Evolutionary conservation across 495 filamentous ascomycete genomes (phyloP), one percentile per base, ranked within the genome.

Genomic region (Hyaloscypha finlandica): DNA sequence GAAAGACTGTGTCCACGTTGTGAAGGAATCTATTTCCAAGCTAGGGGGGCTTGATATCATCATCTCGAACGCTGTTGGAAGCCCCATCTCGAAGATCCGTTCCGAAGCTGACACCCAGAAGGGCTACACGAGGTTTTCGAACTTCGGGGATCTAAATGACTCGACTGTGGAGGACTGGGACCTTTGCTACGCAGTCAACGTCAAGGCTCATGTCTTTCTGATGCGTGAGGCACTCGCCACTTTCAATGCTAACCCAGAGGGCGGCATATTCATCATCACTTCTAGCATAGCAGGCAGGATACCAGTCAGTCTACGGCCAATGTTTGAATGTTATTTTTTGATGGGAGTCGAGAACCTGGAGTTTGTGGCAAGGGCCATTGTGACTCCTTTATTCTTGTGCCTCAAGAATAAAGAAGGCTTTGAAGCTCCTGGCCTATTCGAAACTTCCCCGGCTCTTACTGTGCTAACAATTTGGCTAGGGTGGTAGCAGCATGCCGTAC

Each of bases 41-140:
- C 74, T 91, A 6, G 89, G 90, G 5, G 89, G 90, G 1, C 73
- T 93, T 25, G 90, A 93, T 77, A 81, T 91, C 37, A 75, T 93
- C 4, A 79, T 92, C 58, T 88, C 86, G 0, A 92, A 93, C 75
- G 89, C 90, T 14, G 89, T 90, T 68, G 67, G 88, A 77, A 61
- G 52, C 9, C 52, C 31, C 42, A 8, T 33, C 16, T 39, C 29
- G 31, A 5, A 55, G 8, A 48, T 48, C 16, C 11, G 4, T 19
- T 14, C 11, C 9, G 16, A 14, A 19, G 42, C 42, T 48, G 16
- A 48, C 42, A 48, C 42, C 42, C 16, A 11, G 33, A 68, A 90
- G 87, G 88, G 88, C 6, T 90, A 86, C 85, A 91, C 89, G 0
- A 85, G 86, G 70, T 84, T 91, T 59, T 81, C 84, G 14, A 77